Base-by-base conservation (phyloP, 306 rosid species). In the Corylus americana region DNA sequence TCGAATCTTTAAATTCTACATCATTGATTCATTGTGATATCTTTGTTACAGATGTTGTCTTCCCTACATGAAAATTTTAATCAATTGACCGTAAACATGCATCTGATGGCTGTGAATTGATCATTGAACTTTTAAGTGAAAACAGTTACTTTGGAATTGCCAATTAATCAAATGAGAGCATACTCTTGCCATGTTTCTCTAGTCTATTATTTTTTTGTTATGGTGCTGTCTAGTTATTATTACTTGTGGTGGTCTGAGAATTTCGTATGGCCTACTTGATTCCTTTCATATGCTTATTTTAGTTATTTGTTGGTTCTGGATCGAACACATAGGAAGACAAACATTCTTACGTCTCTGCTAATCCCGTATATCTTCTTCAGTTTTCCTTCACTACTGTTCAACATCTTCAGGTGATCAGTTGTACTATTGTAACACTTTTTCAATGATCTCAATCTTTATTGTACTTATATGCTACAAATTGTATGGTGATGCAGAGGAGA, bases 311-410 rank as follows among this genome's bases (percentile, higher is more conserved):
- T 95, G 90, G 4, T 93, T 77, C 87, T 95, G 96, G 99, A 95
- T 81, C 94, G 96, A 68, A 95, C 99, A 50, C 81, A 91, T 87
- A 93, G 98, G 99, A 95, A 74, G 85, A 91, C 99, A 37, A 95
- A 95, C 83, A 93, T 95, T 54, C 97, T 95, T 47, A 93, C 99
- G 39, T 49, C 89, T 55, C 89, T 93, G 3, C 80, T 95, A 75
- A 93, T 95, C 83, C 99, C 99, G 14, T 95, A 95, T 88, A 95
- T 93, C 85, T 95, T 91, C 89, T 79, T 93, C 8, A 90, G 90
- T 74, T 89, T 95, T 81, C 96, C 98, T 20, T 83, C 94, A 0
- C 0, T 93, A 0, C 17, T 95, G 75, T 95, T 95, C 76, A 35
- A 1, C 53, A 4, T 82, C 76, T 84, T 93, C 84, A 91, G 96